phyloP scores from a whole-genome alignment of 768 basidiomycete genomes.

The Lactarius trivialis region DNA sequence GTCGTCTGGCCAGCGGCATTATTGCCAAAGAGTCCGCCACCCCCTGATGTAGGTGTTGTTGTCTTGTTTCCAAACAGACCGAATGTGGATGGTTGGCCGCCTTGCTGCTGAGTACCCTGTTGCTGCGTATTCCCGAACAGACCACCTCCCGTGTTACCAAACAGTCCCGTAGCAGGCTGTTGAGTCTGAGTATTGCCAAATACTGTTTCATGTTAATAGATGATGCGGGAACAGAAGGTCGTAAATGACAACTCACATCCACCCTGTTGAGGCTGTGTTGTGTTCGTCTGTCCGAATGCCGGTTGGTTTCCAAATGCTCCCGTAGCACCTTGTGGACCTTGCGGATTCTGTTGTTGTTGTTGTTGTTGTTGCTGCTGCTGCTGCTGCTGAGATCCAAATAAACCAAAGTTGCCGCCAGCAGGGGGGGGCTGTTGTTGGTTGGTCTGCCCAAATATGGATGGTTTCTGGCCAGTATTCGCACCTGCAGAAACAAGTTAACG shows the following conservation, averaged over 20 bases:
- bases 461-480: slow-evolving; percentile 24
- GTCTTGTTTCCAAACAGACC: slow-evolving; percentile 33
- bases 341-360: slow-evolving; percentile 32
- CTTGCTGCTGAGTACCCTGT: slow-evolving; percentile 19
- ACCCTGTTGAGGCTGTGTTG: slow-evolving; percentile 18
- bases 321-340: slow-evolving; percentile 27
- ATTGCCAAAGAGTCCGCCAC: slow-evolving; percentile 38
- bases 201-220: slow-evolving; percentile 13
- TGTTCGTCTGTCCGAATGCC: slow-evolving; percentile 18
- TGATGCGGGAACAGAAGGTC: neutral
- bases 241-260: slow-evolving; percentile 21
- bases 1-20: slow-evolving; percentile 28
- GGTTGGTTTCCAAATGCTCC: slow-evolving; percentile 24
- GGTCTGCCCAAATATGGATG: slow-evolving; percentile 24
- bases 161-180: slow-evolving; percentile 22
- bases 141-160: slow-evolving; percentile 16
- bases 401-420: slow-evolving; percentile 19
- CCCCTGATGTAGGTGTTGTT: slow-evolving; percentile 28
- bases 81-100: slow-evolving; percentile 16
- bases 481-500: neutral
- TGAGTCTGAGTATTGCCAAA: slow-evolving; percentile 24
- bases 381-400: slow-evolving; percentile 30
- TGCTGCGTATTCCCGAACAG: slow-evolving; percentile 22
- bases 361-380: slow-evolving; percentile 30
- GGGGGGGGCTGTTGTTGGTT: slow-evolving; percentile 18